A percentile compares a stretch with the other conserved stretches of the same genome.
phyloP scores from a whole-genome alignment of 2,329 filamentous ascomycete species.

The Furcasterigmium furcatum region DNA sequence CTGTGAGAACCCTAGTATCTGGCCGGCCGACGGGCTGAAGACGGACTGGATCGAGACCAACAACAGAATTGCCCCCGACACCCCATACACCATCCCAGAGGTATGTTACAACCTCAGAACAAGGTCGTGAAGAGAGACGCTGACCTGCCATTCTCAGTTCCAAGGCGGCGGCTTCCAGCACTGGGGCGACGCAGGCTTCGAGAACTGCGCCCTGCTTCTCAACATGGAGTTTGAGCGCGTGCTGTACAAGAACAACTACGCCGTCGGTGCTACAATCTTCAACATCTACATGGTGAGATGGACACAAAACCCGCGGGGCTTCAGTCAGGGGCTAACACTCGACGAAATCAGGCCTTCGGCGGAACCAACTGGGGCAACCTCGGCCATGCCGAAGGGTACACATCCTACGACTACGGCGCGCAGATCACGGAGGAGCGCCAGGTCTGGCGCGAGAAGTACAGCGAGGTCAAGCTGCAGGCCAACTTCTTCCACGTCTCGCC shows the following conservation, averaged over 20 bases:
- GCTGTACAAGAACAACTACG: conserved; percentile 74
- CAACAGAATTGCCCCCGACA: conserved; percentile 56
- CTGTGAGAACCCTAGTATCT: conserved; percentile 51
- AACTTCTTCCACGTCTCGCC: conserved; percentile 74
- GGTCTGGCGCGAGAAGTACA: conserved; percentile 72
- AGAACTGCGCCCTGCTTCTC: conserved; percentile 61
- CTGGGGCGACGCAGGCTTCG: conserved; percentile 71
- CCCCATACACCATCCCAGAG: conserved; percentile 60
- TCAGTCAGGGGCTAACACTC: no score
- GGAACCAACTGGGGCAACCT: conserved; percentile 85
- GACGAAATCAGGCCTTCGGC: conserved; percentile 64
- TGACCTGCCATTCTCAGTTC: conserved; percentile 41
- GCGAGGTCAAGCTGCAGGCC: conserved; percentile 71
- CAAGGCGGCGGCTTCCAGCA: conserved; percentile 72
- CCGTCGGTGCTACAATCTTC: conserved; percentile 63
- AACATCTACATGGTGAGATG: conserved; percentile 69
- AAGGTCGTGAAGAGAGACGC: conserved; percentile 9
- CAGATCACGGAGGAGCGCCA: conserved; percentile 66
- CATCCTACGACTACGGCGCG: conserved; percentile 52
- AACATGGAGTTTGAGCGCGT: conserved; percentile 75
- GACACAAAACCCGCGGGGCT: not conserved
- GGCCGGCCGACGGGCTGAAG: conserved; percentile 20
- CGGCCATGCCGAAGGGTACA: conserved; percentile 64
- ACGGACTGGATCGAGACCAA: conserved; percentile 51
- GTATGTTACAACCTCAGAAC: conserved; percentile 17